Base-by-base conservation (phyloP, 345 rosid genomes). In the Hirschfeldia incana region DNA sequence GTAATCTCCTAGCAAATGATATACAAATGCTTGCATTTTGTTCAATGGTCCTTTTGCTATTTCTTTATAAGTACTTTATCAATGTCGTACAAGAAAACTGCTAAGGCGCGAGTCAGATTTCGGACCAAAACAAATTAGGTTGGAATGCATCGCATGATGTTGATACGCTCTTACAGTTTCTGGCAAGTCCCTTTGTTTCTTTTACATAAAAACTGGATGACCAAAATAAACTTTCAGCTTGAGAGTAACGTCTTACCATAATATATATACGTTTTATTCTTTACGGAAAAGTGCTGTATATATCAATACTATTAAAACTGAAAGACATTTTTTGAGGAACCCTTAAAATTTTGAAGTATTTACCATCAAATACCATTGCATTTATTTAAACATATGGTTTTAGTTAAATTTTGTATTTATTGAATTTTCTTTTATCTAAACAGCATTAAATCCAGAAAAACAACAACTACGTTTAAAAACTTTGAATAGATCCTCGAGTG, bases 121-220 rank as follows among this genome's bases (percentile, higher is more conserved):
- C 16, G 67, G 61, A 69, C 66, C 36, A 46, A 69, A 51, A n/a
- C 61, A 62, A 76, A 61, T 30, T 33, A 61, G 36, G 70, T 78
- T 30, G 30, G 55, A 44, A 73, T 26, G 46, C 58, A 77, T 53
- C 76, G 49, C 28, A 64, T 71, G 65, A 64, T 60, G 32, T 72
- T 72, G 55, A 71, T 16, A 71, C 58, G 49, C 26, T 78, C 17
- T 65, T n/a, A 21, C 71, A 44, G n/a, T 72, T 78, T 78, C 62
- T 42, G 73, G 42, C 28, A 78, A 59, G 8, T 66, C 21, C 26
- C 57, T 4, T 72, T 78, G 81, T 72, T 21, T 72, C 77, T 78
- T 65, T 67, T 66, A 67, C 62, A 8, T 66, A 66, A 78, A 58
- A 27, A 75, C 9, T 42, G 9, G 28, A 61, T 68, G 28, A 76